These are phyloP conservation scores for Clitopilus passeckerianus DNA, from an alignment of 768 basidiomycete species.

Conservation along the genomic window DNA sequence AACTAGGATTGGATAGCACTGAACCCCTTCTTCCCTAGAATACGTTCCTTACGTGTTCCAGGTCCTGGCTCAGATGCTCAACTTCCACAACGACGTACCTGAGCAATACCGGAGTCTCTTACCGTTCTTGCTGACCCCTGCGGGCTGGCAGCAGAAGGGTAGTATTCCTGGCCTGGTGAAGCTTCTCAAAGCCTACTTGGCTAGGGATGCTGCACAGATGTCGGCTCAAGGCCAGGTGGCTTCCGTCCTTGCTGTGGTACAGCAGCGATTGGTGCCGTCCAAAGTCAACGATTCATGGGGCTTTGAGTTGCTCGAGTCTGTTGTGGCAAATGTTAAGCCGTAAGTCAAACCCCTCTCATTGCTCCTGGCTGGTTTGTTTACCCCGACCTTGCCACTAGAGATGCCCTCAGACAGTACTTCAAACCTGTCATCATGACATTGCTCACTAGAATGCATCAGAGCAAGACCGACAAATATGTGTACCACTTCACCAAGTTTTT, in stretches of 20 bases:
- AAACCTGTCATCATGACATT: constrained; percentile 72
- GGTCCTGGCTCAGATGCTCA: constrained; percentile 92
- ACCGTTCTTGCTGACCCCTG: constrained; percentile 78
- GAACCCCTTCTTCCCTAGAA: constrained; percentile 43
- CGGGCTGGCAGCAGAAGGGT: constrained; percentile 90
- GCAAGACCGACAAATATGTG: constrained; percentile 85
- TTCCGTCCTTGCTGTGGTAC: constrained; percentile 79
- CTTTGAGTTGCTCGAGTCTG: constrained; percentile 80
- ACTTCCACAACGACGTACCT: constrained; percentile 71
- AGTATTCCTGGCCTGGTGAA: constrained; percentile 92
- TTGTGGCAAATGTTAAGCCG: constrained; percentile 71
- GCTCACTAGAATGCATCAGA: constrained; percentile 80
- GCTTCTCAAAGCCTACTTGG: constrained; percentile 78
- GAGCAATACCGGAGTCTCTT: constrained; percentile 74
- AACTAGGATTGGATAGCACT: background rate
- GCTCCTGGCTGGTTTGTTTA: background rate
- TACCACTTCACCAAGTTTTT: constrained; percentile 81
- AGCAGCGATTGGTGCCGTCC: constrained; percentile 84
- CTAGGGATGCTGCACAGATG: constrained; percentile 66
- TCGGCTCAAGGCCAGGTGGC: constrained; percentile 66
- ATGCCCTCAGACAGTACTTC: constrained; percentile 66
- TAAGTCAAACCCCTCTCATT: constrained; percentile 34
- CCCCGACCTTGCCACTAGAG: constrained; percentile 28
- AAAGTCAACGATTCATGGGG: constrained; percentile 89
- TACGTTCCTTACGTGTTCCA: constrained; percentile 98